Base-by-base conservation (phyloP, 2,329 filamentous ascomycete genomes). In the Cladophialophora yegresii region DNA sequence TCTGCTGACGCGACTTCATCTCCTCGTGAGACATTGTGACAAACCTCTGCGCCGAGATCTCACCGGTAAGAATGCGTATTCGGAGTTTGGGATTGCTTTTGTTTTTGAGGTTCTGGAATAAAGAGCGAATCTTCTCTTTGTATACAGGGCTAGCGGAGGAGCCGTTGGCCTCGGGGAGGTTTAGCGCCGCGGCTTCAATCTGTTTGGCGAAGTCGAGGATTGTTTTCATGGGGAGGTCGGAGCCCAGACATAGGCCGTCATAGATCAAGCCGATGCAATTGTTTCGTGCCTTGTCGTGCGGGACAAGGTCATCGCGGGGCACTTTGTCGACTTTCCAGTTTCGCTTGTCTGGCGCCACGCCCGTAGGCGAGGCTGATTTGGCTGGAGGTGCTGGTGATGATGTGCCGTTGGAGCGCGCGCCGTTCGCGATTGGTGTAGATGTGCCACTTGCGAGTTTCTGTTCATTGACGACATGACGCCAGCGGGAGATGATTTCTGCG, bases 81-180 rank as follows among this genome's bases (percentile, higher is more conserved):
- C 92, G 89, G 50, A 99, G 85, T 66, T 87, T 85, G 43, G 85
- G 83, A 79, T 98, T 98, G 68, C 87, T 89, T 79, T 91, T 93
- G 81, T 91, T 92, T 83, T 97, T 98, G 71, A 99, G 86, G 75
- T 98, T 98, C 76, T 93, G 87, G 80, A 92, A 98, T 23, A 99
- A 86, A 22, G 92, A 96, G 70, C 93, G 90, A 72, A 98, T 89
- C 82, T 97, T 97, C 70, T 83, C 84, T 75, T 89, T 89, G 83
- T 99, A 99, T 56, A 88, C 85, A 54, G 86, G 79, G 54, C 83
- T 84, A 16, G 83, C 88, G 72, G 92, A 89, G 61, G 88, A 87
- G 62, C 89, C 88, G 76, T 87, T 89, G 32, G 84, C 79, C 62
- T 82, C 83, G 28, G 66, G 66, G 7, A 70, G 63, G 30, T 68